Evolutionary conservation across 2,329 filamentous ascomycete species (phyloP), one percentile per base, ranked within the genome.

Genomic region (Claviceps sp.): DNA sequence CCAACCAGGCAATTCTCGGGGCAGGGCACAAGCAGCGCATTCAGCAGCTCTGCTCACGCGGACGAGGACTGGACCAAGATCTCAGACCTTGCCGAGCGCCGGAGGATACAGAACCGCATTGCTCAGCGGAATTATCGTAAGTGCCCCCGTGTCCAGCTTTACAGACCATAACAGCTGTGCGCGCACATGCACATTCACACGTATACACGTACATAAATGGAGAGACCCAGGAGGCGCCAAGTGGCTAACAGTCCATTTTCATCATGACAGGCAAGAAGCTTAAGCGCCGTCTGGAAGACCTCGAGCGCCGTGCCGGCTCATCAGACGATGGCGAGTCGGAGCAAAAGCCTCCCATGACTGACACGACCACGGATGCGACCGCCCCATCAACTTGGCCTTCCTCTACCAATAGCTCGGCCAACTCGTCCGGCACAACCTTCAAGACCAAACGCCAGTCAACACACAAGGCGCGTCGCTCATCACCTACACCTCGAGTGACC

Each of bases 51-150:
- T 57, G 91, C 90, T 61, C 94, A 95, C 68, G 87, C 91, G 51
- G 90, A 96, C 64, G 91, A 97, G 72, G 91, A 97, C 73, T 97
- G 91, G 91, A 96, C 91, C 65, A 95, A 96, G 80, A 95, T 97
- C 67, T 95, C 91, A 53, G 91, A 97, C 69, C 83, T 97, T 54
- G 91, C 90, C 49, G 91, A 97, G 72, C 83, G 93, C 64, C 78
- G 90, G 62, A 81, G 90, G 65, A 95, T 96, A 73, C 90, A 97
- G 72, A 97, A 97, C 73, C 83, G 91, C 60, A 96, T 97, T 76
- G 91, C 91, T 59, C 91, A 97, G 72, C 85, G 90, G 63, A 95
- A 95, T 75, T 96, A 96, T 74, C 89, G 89, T 95, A 76, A 66
- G 83, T 78, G 34, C 9, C 16, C 45, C 4, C 9, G 16, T 45